Evolutionary conservation across 164 flowering plant species (phyloP).

Genomic region (Malania oleifera): DNA sequence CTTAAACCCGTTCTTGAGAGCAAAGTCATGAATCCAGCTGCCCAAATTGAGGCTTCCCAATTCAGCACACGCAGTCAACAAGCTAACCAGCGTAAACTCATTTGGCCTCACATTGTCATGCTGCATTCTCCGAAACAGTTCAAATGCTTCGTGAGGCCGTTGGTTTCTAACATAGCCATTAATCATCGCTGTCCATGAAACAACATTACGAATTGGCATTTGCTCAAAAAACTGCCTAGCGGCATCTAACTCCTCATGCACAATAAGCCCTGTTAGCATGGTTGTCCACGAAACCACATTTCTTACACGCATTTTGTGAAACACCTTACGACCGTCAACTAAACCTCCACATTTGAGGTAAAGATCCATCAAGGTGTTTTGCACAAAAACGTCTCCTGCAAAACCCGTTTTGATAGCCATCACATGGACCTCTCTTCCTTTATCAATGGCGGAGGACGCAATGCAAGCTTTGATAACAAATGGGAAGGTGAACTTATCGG

Average conservation of each 20-base stretch:
- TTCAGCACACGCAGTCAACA: slow-evolving; percentile 48
- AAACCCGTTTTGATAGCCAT: slow-evolving; percentile 39
- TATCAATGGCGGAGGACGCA: slow-evolving; percentile 15
- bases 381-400: slow-evolving; percentile 30
- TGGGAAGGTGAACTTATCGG: slow-evolving; percentile 69
- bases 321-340: slow-evolving; percentile 36
- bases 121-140: slow-evolving; percentile 51
- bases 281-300: slow-evolving; percentile 71
- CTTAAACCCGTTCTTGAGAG: slow-evolving; percentile 35
- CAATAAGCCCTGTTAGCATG: slow-evolving; percentile 42
- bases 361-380: slow-evolving; percentile 52
- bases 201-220: slow-evolving; percentile 54
- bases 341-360: slow-evolving; percentile 41
- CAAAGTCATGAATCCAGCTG: slow-evolving; percentile 48
- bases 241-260: slow-evolving; percentile 30
- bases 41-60: slow-evolving; percentile 55
- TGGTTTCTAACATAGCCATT: slow-evolving; percentile 39
- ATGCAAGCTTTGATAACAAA: slow-evolving; percentile 61
- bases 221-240: slow-evolving; percentile 39
- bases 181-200: slow-evolving; percentile 71
- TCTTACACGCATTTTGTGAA: slow-evolving; percentile 47
- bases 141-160: slow-evolving; percentile 40
- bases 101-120: slow-evolving; percentile 47
- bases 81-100: slow-evolving; percentile 56
- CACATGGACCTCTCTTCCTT: slow-evolving; percentile 47